These are phyloP conservation scores for Capsicum chinense DNA, from an alignment of 257 asterid genomes.

Conservation along the genomic window DNA sequence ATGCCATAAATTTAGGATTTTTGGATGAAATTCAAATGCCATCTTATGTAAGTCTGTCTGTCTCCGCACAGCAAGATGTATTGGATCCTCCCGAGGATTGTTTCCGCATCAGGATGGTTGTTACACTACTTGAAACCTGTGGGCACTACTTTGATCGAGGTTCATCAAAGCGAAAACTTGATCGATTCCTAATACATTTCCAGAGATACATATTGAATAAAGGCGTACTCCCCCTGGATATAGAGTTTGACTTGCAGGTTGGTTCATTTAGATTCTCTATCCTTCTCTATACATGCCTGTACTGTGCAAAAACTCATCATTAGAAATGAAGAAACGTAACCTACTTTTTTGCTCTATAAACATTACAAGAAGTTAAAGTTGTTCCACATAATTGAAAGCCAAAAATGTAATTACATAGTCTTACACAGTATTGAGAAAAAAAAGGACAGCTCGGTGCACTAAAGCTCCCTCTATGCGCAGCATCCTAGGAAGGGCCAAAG, in stretches of 20 bases:
- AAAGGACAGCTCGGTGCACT: too few species aligned
- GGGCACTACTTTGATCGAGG: conserved; percentile 99
- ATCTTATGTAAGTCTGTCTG: conserved; percentile 60
- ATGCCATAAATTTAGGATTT: not conserved
- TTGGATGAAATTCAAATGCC: conserved; percentile 31
- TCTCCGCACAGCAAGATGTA: conserved; percentile 66
- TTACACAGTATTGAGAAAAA: not conserved
- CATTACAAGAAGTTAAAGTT: conserved; percentile 4
- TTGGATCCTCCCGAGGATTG: conserved; percentile 98
- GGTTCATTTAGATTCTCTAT: conserved; percentile 27
- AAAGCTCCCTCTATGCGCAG: too few species aligned
- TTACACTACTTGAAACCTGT: conserved; percentile 94
- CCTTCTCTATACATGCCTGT: conserved; percentile 24
- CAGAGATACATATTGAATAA: conserved; percentile 88
- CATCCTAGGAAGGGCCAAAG: too few species aligned
- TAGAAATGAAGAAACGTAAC: not conserved
- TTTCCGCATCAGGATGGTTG: conserved; percentile 92
- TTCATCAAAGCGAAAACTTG: conserved; percentile 95
- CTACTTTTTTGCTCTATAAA: conserved; percentile 6
- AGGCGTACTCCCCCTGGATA: conserved; percentile 85
- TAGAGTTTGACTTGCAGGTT: conserved; percentile 99
- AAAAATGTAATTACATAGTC: conserved; percentile 16
- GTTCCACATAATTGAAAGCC: not conserved
- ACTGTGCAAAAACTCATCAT: conserved; percentile 24
- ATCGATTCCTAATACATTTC: conserved; percentile 90